Percentiles rank a stretch among this genome's conserved stretches.
Conservation (phyloP, 75 land plant genomes). For the Selaginella tamariscina region DNA sequence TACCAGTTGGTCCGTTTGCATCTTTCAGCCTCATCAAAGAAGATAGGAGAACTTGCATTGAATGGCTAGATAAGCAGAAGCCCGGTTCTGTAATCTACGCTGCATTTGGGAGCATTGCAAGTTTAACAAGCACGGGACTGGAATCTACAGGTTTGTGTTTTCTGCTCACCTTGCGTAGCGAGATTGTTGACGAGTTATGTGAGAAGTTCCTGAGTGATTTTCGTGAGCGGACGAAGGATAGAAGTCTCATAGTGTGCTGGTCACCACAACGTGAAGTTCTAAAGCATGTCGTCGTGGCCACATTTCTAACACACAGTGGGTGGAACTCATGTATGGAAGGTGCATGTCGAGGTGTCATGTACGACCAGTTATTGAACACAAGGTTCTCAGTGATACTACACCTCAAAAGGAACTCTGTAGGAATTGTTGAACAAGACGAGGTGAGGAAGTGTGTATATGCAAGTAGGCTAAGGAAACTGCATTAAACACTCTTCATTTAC, state of each 20-base stretch:
- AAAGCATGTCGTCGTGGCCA: neutral
- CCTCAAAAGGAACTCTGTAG: neutral
- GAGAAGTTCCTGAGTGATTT: neutral
- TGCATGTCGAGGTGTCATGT: neutral
- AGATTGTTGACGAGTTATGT: neutral
- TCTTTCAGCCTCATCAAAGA: neutral
- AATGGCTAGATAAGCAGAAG: constrained; percentile 1
- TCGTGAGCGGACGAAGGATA: neutral
- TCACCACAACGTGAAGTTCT: constrained; percentile 4
- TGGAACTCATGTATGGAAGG: constrained; percentile 8
- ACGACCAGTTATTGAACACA: neutral
- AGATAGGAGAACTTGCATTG: neutral
- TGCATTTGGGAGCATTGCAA: constrained; percentile 7
- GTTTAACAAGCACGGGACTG: neutral
- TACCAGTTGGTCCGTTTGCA: neutral
- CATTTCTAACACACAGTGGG: neutral
- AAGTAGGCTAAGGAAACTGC: neutral
- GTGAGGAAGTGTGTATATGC: neutral
- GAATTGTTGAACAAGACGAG: neutral
- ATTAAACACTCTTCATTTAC: neutral
- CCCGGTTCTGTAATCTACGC: neutral
- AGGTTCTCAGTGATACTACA: neutral
- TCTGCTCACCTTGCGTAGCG: neutral
- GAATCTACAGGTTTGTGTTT: neutral
- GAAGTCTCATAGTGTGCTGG: neutral